Evolutionary conservation across 1,284 basidiomycete genomes (phyloP), one percentile per base, ranked within the genome.

Genomic region (Microbotryomycetes sp.): DNA sequence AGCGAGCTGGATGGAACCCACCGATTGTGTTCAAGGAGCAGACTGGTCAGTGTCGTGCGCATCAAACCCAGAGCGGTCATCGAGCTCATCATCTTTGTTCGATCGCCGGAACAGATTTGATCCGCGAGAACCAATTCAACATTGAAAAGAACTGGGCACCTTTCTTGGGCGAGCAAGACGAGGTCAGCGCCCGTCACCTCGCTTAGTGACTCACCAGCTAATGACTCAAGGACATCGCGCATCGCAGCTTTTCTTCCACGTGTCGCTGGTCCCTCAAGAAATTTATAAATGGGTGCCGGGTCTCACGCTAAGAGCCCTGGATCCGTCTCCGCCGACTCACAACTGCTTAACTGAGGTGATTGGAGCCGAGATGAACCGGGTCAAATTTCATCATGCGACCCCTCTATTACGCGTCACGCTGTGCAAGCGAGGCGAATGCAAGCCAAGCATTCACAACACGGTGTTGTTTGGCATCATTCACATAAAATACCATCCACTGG

Each of bases 131-230:
- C 14, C 62, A 63, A 49, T 51, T 22, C 36, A 58, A 54, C 32
- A 59, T 66, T 6, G 65, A 66, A 36, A 66, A 66, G 56, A 65
- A 66, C 42, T 66, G 65, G 65, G n/a, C 54, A 0, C 49, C 49
- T 0, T 59, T 61, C 29, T 47, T 60, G 3, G 64, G 64, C 7
- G 55, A 63, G 25, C 50, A 58, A 23, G 64, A 66, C 53, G 64
- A 66, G 59, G 63, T 65, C 9, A 12, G 62, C 16, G n/a, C 9
- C 36, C 19, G 15, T n/a, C 28, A 30, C 16, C 22, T 31, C 2
- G 28, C 29, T 3, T 2, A 12, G 12, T 29, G n/a, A 25, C 46
- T 15, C 7, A 23, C 22, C 9, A 12, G 22, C 9, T 22, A 50
- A 9, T 42, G 36, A 42, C 36, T 9, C 9, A n/a, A n/a, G n/a